Conservation (phyloP, 164 flowering plant species). For the Magnolia officinalis region DNA sequence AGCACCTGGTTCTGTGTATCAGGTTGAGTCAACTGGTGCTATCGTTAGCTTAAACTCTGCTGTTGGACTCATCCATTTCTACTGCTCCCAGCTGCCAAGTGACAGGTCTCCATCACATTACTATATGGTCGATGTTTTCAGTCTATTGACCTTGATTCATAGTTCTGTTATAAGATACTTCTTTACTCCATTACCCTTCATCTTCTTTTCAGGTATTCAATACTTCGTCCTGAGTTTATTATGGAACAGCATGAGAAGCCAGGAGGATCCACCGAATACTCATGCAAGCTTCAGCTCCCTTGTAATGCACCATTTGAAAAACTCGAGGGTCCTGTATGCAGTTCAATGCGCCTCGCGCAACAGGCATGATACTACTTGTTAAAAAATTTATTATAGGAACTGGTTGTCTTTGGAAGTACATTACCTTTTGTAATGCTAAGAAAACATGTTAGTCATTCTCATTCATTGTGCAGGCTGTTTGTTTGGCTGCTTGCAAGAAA, state of each 20-base stretch:
- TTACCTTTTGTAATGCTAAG: not conserved
- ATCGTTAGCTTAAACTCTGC: constrained; percentile 96
- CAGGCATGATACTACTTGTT: constrained; percentile 47
- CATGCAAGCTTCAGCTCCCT: constrained; percentile 98
- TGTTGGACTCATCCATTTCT: constrained; percentile 94
- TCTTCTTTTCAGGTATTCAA: constrained; percentile 63
- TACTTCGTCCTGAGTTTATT: constrained; percentile 94
- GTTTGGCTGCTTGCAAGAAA: constrained; percentile 97
- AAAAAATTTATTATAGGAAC: constrained; percentile 4
- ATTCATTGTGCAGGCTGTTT: constrained; percentile 67
- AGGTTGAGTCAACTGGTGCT: constrained; percentile 98
- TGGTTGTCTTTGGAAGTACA: not conserved
- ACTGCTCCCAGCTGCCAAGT: constrained; percentile 98
- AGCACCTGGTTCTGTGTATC: constrained; percentile 75
- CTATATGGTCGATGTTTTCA: not conserved
- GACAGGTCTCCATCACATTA: constrained; percentile 62
- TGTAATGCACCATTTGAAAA: constrained; percentile 98
- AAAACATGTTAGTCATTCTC: not conserved
- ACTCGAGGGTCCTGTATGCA: constrained; percentile 93
- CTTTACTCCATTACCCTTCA: constrained; percentile 4
- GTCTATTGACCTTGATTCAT: not conserved
- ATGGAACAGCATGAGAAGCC: constrained; percentile 91
- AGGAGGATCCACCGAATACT: constrained; percentile 74
- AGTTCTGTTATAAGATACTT: not conserved
- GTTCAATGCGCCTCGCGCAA: constrained; percentile 94